These are phyloP conservation scores for Ophiobolus disseminans DNA, from an alignment of 2,329 filamentous ascomycete species.

Conservation along the genomic window DNA sequence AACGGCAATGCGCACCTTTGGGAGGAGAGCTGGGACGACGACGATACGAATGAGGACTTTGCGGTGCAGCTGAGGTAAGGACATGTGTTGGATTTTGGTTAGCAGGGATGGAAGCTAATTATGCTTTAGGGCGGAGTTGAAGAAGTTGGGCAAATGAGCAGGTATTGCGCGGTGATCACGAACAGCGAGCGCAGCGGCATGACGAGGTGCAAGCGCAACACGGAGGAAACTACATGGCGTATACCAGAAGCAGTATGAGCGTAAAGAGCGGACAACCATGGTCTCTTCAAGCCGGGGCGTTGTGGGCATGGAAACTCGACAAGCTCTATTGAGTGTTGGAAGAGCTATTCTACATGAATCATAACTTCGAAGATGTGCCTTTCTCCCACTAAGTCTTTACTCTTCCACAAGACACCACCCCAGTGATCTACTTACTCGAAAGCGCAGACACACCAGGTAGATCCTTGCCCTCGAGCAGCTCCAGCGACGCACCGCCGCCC, in stretches of 20 bases:
- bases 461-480: conserved; percentile 97
- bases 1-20: conserved; percentile 83
- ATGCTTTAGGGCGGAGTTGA: conserved; percentile 79
- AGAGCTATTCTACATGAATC: conserved; percentile 41
- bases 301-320: too few species aligned
- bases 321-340: conserved; percentile 10
- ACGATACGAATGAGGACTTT: conserved; percentile 96
- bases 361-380: conserved; percentile 45
- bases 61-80: conserved; percentile 89
- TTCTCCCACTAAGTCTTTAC: conserved; percentile 36
- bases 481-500: conserved; percentile 91
- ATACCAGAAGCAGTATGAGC: too few species aligned
- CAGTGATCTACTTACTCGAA: conserved; percentile 69
- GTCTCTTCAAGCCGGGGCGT: too few species aligned
- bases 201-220: too few species aligned
- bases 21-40: conserved; percentile 99
- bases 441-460: conserved; percentile 92
- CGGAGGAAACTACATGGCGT: too few species aligned
- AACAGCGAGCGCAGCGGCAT: not conserved
- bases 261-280: too few species aligned
- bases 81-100: not conserved
- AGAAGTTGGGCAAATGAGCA: conserved; percentile 80
- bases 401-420: conserved; percentile 14
- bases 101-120: conserved; percentile 7
- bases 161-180: not conserved